These are phyloP conservation scores for Trichosporon ovoides DNA, from an alignment of 1,284 basidiomycete species.

Conservation along the genomic window DNA sequence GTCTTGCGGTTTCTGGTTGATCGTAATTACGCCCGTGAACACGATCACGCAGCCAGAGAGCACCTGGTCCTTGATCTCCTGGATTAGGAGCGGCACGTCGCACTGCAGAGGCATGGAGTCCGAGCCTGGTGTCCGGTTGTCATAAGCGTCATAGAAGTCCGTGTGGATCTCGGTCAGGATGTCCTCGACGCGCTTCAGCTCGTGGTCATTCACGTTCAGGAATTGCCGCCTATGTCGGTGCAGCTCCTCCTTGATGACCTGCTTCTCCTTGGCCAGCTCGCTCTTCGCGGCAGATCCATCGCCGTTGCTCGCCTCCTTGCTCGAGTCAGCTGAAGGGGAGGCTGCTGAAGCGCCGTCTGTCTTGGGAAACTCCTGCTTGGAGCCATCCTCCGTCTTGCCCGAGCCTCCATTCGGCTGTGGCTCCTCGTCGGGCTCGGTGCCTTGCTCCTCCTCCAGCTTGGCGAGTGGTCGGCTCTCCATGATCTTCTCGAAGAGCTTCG, in stretches of 20 bases:
- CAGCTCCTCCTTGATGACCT: not conserved
- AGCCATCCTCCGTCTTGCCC: conserved; percentile 1
- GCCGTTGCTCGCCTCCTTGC: too few species aligned
- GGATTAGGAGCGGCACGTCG: conserved; percentile 53
- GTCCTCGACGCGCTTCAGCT: conserved; percentile 46
- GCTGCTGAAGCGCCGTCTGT: not conserved
- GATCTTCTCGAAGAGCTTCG: conserved; percentile 71
- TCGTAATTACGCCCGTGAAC: conserved; percentile 90
- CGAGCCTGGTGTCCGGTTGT: conserved; percentile 12
- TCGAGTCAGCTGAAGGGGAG: too few species aligned
- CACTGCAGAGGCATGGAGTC: conserved; percentile 22
- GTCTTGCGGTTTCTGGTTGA: conserved; percentile 67
- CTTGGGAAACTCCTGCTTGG: not conserved
- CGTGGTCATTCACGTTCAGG: conserved; percentile 72
- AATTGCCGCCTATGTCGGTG: conserved; percentile 52
- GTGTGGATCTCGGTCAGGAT: conserved; percentile 70
- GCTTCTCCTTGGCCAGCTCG: not conserved
- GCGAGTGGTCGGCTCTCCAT: conserved; percentile 79
- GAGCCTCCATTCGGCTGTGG: conserved; percentile 8
- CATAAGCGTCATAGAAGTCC: conserved; percentile 61
- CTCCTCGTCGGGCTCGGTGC: conserved; percentile 30
- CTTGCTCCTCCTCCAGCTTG: conserved; percentile 75
- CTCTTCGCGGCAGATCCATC: not conserved
- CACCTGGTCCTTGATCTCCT: conserved; percentile 67
- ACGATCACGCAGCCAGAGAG: conserved; percentile 72